A percentile compares a stretch with the other conserved stretches of the same genome.
Evolutionary conservation across 192 early-diverging fungal species (phyloP).

Genomic region (Umbelopsis isabellina): DNA sequence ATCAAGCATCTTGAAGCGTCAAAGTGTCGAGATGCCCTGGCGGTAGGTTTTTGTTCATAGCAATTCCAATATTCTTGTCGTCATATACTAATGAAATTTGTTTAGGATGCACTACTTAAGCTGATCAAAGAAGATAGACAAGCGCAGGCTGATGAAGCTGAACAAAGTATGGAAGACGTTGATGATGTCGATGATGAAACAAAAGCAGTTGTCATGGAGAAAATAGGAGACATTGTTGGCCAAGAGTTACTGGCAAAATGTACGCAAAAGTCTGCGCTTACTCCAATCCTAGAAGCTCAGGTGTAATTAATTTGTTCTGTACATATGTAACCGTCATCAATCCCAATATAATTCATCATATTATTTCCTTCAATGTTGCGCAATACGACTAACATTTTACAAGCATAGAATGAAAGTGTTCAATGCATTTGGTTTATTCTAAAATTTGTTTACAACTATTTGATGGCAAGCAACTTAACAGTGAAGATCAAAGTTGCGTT

Average conservation of each 20-base stretch:
- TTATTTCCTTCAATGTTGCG: background rate
- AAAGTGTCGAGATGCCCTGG: constrained; percentile 51
- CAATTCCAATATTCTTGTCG: no score
- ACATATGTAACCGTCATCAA: constrained; percentile 8
- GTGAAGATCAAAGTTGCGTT: constrained; percentile 92
- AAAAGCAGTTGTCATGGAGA: background rate
- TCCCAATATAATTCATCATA: background rate
- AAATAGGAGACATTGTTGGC: constrained; percentile 11
- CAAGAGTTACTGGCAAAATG: constrained; percentile 7
- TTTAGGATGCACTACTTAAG: background rate
- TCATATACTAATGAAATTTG: background rate
- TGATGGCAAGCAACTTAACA: constrained; percentile 80
- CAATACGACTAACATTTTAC: background rate
- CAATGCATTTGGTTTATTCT: background rate
- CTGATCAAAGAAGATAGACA: constrained; percentile 7
- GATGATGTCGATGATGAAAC: constrained; percentile 19
- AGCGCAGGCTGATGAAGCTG: background rate
- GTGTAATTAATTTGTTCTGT: constrained; percentile 7
- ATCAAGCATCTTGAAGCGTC: constrained; percentile 39
- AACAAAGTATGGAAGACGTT: constrained; percentile 10
- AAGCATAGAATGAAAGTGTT: no score
- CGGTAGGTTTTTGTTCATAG: constrained; percentile 40
- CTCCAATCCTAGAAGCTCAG: constrained; percentile 15
- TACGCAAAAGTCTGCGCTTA: background rate
- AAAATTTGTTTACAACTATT: constrained; percentile 39